These are phyloP conservation scores for Setomelanomma holmii DNA, from an alignment of 2,329 filamentous ascomycete genomes.

Conservation along the genomic window DNA sequence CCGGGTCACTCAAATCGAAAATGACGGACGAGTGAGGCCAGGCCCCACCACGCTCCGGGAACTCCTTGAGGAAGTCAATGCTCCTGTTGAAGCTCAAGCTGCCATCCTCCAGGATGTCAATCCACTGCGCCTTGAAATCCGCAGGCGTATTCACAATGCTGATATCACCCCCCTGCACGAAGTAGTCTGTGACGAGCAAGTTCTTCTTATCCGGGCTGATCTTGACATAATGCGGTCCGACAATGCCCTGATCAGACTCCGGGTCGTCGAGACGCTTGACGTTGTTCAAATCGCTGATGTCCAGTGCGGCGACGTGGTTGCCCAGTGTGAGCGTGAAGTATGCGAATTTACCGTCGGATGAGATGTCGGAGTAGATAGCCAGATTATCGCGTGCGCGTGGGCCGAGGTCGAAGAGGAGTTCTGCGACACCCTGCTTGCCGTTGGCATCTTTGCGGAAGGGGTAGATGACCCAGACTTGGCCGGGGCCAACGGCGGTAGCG, in stretches of 20 bases:
- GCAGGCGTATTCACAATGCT: constrained; percentile 67
- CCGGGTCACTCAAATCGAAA: constrained; percentile 62
- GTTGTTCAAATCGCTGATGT: constrained; percentile 67
- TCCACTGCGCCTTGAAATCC: constrained; percentile 68
- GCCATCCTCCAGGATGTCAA: constrained; percentile 56
- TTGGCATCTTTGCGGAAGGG: constrained; percentile 63
- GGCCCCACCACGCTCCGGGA: constrained; percentile 61
- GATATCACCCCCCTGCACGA: constrained; percentile 68
- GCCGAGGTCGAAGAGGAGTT: constrained; percentile 66
- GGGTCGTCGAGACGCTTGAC: constrained; percentile 68
- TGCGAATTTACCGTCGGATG: constrained; percentile 63
- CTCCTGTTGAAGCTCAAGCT: constrained; percentile 61
- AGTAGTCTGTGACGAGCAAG: constrained; percentile 70
- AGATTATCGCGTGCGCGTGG: constrained; percentile 62
- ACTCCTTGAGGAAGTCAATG: constrained; percentile 64
- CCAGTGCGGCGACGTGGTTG: constrained; percentile 68
- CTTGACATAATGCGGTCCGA: constrained; percentile 70
- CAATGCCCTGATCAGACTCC: constrained; percentile 63
- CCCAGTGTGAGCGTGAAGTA: constrained; percentile 68
- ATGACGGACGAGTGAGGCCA: constrained; percentile 65
- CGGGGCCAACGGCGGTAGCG: constrained; percentile 66
- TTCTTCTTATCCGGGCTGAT: constrained; percentile 70
- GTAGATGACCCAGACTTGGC: constrained; percentile 71
- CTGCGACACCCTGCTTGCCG: constrained; percentile 65
- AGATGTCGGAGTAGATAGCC: constrained; percentile 68